Conservation (phyloP, 2,329 filamentous ascomycete genomes). For the Fusarium sp. region DNA sequence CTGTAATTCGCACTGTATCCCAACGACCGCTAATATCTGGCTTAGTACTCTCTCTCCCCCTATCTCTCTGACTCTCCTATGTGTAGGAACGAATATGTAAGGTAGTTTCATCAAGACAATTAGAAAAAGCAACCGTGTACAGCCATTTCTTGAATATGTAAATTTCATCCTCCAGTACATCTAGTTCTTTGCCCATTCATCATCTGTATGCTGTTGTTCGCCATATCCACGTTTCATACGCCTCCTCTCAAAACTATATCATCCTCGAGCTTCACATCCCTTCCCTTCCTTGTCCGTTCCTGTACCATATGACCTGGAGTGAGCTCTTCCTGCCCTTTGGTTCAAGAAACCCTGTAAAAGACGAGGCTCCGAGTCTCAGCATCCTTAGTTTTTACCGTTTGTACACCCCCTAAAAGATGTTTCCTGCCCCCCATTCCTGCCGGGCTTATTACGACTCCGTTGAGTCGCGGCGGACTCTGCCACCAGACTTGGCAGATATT, state of each 20-base stretch:
- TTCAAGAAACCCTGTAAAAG: slow-evolving; percentile 1
- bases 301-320: slow-evolving; percentile 19
- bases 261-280: slow-evolving; percentile 34
- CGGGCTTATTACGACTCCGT: slow-evolving; percentile 20
- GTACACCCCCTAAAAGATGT: slow-evolving; percentile 37
- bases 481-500: slow-evolving; percentile 42
- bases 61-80: background rate
- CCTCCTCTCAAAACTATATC: slow-evolving; percentile 36
- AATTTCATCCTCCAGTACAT: slow-evolving; percentile 15
- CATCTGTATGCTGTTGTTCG: slow-evolving; percentile 44
- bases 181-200: slow-evolving; percentile 42
- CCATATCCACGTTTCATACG: slow-evolving; percentile 37
- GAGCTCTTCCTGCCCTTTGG: slow-evolving; percentile 27
- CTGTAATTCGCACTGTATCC: slow-evolving; percentile 33
- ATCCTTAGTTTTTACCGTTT: slow-evolving; percentile 36
- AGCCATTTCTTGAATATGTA: slow-evolving; percentile 1
- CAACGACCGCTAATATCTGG: slow-evolving; percentile 5
- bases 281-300: slow-evolving; percentile 26
- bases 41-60: background rate
- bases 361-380: slow-evolving; percentile 16
- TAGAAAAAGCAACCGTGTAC: background rate
- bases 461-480: slow-evolving; percentile 31
- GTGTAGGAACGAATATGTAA: background rate
- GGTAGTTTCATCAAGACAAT: background rate
- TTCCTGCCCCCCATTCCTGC: slow-evolving; percentile 28